Evolutionary conservation across 352 stramenopile genomes (phyloP).

Genomic region (Phytophthora agathidicida): DNA sequence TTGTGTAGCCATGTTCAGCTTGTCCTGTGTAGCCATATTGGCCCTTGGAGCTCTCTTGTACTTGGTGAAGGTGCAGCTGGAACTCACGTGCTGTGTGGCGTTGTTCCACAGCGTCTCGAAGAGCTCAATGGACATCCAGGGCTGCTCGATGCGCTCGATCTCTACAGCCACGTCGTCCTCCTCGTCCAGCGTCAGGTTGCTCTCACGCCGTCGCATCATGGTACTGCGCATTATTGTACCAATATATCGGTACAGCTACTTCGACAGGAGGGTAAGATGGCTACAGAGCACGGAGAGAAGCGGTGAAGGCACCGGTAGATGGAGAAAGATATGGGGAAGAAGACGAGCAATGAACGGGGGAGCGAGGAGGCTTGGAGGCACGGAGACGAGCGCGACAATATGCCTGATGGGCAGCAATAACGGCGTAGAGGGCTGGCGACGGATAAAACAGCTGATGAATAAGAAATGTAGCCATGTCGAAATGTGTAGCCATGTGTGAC

Average conservation of each 20-base stretch:
- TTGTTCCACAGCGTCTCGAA: slow-evolving; percentile 72
- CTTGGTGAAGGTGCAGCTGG: slow-evolving; percentile 66
- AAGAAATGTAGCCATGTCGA: neutral
- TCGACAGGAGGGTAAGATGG: neutral
- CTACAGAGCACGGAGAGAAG: neutral
- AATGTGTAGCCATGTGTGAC: slow-evolving; percentile 9
- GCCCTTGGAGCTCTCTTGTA: too few relatives aligned
- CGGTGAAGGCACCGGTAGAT: neutral
- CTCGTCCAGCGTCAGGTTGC: slow-evolving; percentile 72
- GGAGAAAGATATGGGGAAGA: neutral
- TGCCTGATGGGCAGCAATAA: neutral
- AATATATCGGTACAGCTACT: slow-evolving; percentile 14
- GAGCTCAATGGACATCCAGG: slow-evolving; percentile 70
- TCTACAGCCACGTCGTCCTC: slow-evolving; percentile 45
- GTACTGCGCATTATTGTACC: slow-evolving; percentile 32
- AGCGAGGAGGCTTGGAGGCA: neutral
- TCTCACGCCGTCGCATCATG: slow-evolving; percentile 61
- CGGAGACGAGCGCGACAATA: neutral
- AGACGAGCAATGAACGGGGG: neutral
- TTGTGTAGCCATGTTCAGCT: too few relatives aligned
- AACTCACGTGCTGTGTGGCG: slow-evolving; percentile 56
- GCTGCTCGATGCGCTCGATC: slow-evolving; percentile 44
- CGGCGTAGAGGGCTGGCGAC: slow-evolving; percentile 3
- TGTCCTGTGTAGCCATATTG: too few relatives aligned
- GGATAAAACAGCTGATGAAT: neutral